Evolutionary conservation across 192 early-diverging fungal species (phyloP).

Genomic region (Coemansia umbellata): DNA sequence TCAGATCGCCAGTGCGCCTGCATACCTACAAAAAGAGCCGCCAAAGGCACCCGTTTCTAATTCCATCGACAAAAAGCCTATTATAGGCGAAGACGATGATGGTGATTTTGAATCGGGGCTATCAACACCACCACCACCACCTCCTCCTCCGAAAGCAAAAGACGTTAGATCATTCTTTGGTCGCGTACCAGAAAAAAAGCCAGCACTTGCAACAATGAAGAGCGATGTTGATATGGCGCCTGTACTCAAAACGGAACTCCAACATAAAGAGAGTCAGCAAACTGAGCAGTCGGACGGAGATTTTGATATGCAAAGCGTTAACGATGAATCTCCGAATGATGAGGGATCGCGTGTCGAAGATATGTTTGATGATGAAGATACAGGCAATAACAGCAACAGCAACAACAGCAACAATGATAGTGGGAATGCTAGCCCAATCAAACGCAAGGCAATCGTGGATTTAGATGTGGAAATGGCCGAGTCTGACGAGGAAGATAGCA

Average conservation of each 20-base stretch:
- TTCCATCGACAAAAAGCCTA: too few species aligned
- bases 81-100: too few species aligned
- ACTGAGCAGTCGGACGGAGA: constrained; percentile 8
- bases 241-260: too few species aligned
- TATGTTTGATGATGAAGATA: constrained; percentile 46
- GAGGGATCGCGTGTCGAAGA: constrained; percentile 37
- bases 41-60: too few species aligned
- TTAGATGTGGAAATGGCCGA: constrained; percentile 38
- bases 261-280: background rate
- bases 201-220: background rate
- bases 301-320: constrained; percentile 18
- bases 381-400: background rate
- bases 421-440: background rate
- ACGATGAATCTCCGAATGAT: background rate
- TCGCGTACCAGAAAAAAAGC: constrained; percentile 3
- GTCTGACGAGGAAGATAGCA: constrained; percentile 1
- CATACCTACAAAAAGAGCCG: too few species aligned
- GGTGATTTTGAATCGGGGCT: too few species aligned
- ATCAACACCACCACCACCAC: too few species aligned
- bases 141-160: background rate
- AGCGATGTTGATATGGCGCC: too few species aligned
- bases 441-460: background rate
- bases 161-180: constrained; percentile 42
- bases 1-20: background rate
- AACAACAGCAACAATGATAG: background rate